phyloP scores from a whole-genome alignment of 2,329 filamentous ascomycete genomes.

The Elsinoe arachidis region DNA sequence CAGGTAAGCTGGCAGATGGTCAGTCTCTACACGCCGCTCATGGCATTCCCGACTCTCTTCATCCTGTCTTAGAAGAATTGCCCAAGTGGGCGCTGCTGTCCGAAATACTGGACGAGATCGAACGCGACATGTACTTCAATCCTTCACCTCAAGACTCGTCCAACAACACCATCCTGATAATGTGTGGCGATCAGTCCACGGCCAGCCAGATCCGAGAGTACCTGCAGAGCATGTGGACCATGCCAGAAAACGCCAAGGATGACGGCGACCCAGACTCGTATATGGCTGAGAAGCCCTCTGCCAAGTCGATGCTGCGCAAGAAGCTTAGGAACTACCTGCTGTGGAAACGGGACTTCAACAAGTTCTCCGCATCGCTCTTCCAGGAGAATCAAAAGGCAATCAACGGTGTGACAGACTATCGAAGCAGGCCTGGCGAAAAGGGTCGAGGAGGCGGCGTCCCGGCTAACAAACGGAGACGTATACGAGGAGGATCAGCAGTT shows the following conservation, averaged over 20 bases:
- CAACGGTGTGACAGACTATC: conserved; percentile 55
- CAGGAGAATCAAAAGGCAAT: conserved; percentile 70
- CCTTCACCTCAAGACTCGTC: conserved; percentile 69
- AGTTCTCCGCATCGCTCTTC: conserved; percentile 71
- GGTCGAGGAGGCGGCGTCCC: conserved; percentile 56
- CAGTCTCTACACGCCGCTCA: conserved; percentile 42
- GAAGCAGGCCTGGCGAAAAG: conserved; percentile 34
- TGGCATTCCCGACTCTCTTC: conserved; percentile 52
- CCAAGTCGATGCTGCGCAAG: conserved; percentile 79
- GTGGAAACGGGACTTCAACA: conserved; percentile 85
- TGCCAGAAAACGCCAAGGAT: conserved; percentile 34
- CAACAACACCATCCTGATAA: conserved; percentile 85
- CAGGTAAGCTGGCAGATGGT: conserved; percentile 57
- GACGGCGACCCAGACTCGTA: conserved; percentile 45
- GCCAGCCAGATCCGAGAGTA: conserved; percentile 86
- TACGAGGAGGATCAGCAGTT: conserved; percentile 66
- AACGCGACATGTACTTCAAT: conserved; percentile 80
- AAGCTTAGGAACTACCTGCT: conserved; percentile 77
- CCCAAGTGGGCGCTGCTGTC: conserved; percentile 87
- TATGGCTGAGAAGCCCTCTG: conserved; percentile 51
- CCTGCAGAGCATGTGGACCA: conserved; percentile 79
- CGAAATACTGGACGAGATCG: conserved; percentile 90
- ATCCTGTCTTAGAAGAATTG: conserved; percentile 81
- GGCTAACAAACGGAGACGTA: conserved; percentile 74
- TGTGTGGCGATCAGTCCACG: conserved; percentile 83